These are phyloP conservation scores for Colletotrichum orchidophilum DNA, from an alignment of 2,329 filamentous ascomycete species.

Conservation along the genomic window DNA sequence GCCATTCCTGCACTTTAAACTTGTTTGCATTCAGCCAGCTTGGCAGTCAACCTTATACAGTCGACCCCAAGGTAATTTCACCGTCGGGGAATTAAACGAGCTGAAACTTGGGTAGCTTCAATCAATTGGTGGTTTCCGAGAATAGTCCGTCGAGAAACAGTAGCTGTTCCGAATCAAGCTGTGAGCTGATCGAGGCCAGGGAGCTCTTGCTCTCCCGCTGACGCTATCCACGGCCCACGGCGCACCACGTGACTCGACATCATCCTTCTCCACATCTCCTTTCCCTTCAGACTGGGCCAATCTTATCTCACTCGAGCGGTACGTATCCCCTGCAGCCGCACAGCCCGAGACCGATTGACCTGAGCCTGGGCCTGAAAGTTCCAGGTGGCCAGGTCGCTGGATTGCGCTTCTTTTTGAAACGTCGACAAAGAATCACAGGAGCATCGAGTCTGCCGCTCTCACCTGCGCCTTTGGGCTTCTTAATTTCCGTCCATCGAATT, in stretches of 20 bases:
- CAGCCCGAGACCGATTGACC: conserved; percentile 27
- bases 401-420: conserved; percentile 31
- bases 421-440: conserved; percentile 29
- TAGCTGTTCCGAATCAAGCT: conserved; percentile 8
- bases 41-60: too few relatives aligned
- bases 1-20: too few relatives aligned
- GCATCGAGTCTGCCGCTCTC: not conserved
- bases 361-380: conserved; percentile 32
- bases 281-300: not conserved
- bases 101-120: not conserved
- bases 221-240: not conserved
- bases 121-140: not conserved
- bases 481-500: conserved; percentile 10
- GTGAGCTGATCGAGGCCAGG: not conserved
- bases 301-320: not conserved
- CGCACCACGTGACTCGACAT: not conserved
- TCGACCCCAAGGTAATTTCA: not conserved
- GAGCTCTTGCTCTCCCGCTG: not conserved
- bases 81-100: not conserved
- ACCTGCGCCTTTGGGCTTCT: conserved; percentile 10
- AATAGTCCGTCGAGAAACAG: conserved; percentile 7
- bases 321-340: conserved; percentile 28
- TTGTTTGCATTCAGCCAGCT: too few relatives aligned
- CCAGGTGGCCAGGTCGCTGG: conserved; percentile 31
- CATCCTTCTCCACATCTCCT: not conserved